Evolutionary conservation across 805 yeast genomes (phyloP).

Genomic region (Huiozyma sinensis): DNA sequence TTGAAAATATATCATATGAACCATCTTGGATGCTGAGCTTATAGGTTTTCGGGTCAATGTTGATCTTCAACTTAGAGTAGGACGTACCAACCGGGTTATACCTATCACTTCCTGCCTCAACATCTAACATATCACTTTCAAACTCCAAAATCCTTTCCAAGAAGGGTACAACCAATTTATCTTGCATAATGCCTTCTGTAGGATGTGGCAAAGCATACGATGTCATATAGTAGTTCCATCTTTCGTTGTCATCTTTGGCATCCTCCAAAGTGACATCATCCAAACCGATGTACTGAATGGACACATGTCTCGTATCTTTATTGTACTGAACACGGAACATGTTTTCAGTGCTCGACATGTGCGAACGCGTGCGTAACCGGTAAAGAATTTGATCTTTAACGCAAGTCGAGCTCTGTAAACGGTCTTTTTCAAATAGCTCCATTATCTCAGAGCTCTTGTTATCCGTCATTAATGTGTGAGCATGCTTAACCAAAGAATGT

Average conservation of each 20-base stretch:
- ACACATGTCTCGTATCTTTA: slow-evolving; percentile 40
- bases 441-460: slow-evolving; percentile 70
- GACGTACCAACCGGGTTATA: slow-evolving; percentile 45
- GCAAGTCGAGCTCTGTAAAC: slow-evolving; percentile 51
- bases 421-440: slow-evolving; percentile 71
- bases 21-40: slow-evolving; percentile 70
- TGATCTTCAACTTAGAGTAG: slow-evolving; percentile 63
- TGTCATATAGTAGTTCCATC: slow-evolving; percentile 89
- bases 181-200: slow-evolving; percentile 86
- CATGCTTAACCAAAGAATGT: slow-evolving; percentile 73
- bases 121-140: slow-evolving; percentile 34
- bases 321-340: slow-evolving; percentile 81
- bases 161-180: slow-evolving; percentile 70
- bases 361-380: slow-evolving; percentile 74
- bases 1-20: slow-evolving; percentile 68
- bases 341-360: slow-evolving; percentile 79
- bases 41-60: slow-evolving; percentile 69
- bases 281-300: slow-evolving; percentile 73
- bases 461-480: slow-evolving; percentile 76
- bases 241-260: slow-evolving; percentile 56
- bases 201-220: slow-evolving; percentile 92
- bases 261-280: slow-evolving; percentile 83
- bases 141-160: slow-evolving; percentile 48
- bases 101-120: slow-evolving; percentile 4
- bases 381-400: slow-evolving; percentile 83